Conservation (phyloP, 2,329 filamentous ascomycete species). For the Cercospora sesami region DNA sequence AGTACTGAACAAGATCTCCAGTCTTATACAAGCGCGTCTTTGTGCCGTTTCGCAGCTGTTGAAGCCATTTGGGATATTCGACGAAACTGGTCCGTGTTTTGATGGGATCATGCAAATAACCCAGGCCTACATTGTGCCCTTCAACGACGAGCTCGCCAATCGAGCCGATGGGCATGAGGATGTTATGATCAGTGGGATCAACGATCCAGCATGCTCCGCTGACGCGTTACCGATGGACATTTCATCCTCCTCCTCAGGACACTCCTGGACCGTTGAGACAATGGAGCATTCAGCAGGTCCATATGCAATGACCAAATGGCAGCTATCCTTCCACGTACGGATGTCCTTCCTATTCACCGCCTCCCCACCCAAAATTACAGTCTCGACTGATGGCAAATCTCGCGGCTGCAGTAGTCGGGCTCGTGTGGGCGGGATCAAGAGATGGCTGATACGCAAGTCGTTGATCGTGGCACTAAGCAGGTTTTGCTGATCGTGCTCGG, state of each 20-base stretch:
- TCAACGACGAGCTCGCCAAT: background rate
- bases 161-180: background rate
- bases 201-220: background rate
- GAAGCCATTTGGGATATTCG: background rate
- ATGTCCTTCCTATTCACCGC: background rate
- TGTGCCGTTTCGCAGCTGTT: background rate
- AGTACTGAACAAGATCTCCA: background rate
- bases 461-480: background rate
- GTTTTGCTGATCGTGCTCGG: background rate
- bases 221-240: background rate
- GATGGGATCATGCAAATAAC: background rate
- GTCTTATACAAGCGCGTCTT: background rate
- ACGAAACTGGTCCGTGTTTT: background rate
- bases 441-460: background rate
- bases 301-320: background rate
- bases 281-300: background rate
- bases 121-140: background rate
- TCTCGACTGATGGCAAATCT: background rate
- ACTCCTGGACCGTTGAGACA: background rate
- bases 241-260: background rate
- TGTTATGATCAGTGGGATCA: background rate
- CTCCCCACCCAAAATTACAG: background rate
- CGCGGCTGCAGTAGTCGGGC: background rate
- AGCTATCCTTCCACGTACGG: background rate
- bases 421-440: background rate